Conservation (phyloP, 2,329 filamentous ascomycete genomes). For the Talaromyces sp. region DNA sequence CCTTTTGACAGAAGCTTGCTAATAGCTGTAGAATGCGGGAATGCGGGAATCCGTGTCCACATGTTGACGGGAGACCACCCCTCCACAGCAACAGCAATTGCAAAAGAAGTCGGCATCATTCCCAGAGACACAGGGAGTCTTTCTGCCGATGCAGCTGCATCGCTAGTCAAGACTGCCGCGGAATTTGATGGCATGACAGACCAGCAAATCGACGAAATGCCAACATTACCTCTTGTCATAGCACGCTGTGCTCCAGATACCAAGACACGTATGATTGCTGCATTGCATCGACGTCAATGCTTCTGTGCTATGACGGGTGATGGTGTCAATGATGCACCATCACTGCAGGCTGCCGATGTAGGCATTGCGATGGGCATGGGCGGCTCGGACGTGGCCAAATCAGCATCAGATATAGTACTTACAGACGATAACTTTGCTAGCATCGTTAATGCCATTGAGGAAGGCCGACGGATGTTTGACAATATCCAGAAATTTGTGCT, state of each 20-base stretch:
- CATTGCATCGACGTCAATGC: constrained; percentile 66
- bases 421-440: constrained; percentile 85
- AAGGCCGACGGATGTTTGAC: constrained; percentile 79
- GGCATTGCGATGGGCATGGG: constrained; percentile 85
- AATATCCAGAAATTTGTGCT: constrained; percentile 86
- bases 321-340: constrained; percentile 81
- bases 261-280: constrained; percentile 87
- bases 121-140: constrained; percentile 40
- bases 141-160: constrained; percentile 39
- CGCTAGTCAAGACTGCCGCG: constrained; percentile 50
- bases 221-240: constrained; percentile 72
- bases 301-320: constrained; percentile 88
- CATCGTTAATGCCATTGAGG: constrained; percentile 75
- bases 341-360: constrained; percentile 73
- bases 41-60: constrained; percentile 52
- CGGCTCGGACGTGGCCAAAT: constrained; percentile 80
- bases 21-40: constrained; percentile 36
- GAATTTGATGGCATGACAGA: constrained; percentile 51
- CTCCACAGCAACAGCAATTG: constrained; percentile 52
- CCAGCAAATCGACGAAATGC: constrained; percentile 57
- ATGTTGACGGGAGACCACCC: constrained; percentile 56
- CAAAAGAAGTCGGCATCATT: constrained; percentile 53
- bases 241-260: constrained; percentile 79
- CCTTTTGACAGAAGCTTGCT: constrained; percentile 4
- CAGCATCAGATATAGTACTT: constrained; percentile 56